Conservation (phyloP, 768 basidiomycete genomes). For the Suillus alpinus region DNA sequence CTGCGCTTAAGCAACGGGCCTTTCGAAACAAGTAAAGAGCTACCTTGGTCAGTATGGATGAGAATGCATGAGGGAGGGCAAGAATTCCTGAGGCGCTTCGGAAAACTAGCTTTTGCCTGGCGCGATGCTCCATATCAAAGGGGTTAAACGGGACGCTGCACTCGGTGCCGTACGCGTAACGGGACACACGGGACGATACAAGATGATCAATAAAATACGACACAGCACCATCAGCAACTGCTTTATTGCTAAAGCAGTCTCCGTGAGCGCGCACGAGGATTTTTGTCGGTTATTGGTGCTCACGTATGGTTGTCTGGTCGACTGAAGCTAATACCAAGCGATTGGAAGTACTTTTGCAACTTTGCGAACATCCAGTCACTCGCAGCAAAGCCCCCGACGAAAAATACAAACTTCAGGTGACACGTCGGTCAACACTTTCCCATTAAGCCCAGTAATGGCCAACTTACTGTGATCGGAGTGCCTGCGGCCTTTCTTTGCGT, state of each 20-base stretch:
- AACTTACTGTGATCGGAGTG: slow-evolving; percentile 32
- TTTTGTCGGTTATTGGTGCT: slow-evolving; percentile 17
- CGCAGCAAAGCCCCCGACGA: slow-evolving; percentile 55
- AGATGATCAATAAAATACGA: slow-evolving; percentile 45
- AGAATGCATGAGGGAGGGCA: slow-evolving; percentile 39
- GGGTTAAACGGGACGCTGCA: slow-evolving; percentile 36
- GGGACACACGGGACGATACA: slow-evolving; percentile 47
- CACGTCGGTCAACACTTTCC: background rate
- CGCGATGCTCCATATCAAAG: slow-evolving; percentile 38
- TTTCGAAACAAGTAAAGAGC: background rate
- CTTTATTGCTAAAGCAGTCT: slow-evolving; percentile 37
- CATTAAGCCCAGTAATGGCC: background rate
- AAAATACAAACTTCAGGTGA: slow-evolving; percentile 35
- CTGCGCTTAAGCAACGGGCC: background rate
- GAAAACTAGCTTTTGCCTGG: slow-evolving; percentile 31
- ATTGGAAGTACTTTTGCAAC: slow-evolving; percentile 38
- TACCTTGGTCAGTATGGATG: slow-evolving; percentile 43
- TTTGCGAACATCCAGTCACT: slow-evolving; percentile 46
- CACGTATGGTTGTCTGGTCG: slow-evolving; percentile 56
- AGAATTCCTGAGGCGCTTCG: slow-evolving; percentile 37
- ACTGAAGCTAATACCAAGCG: slow-evolving; percentile 39
- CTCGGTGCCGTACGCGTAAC: slow-evolving; percentile 46
- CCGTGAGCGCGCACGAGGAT: slow-evolving; percentile 11
- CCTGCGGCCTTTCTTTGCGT: slow-evolving; percentile 29
- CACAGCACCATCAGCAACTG: slow-evolving; percentile 52